Conservation (phyloP, 495 filamentous ascomycete genomes). For the Tetracladium marchalianum region DNA sequence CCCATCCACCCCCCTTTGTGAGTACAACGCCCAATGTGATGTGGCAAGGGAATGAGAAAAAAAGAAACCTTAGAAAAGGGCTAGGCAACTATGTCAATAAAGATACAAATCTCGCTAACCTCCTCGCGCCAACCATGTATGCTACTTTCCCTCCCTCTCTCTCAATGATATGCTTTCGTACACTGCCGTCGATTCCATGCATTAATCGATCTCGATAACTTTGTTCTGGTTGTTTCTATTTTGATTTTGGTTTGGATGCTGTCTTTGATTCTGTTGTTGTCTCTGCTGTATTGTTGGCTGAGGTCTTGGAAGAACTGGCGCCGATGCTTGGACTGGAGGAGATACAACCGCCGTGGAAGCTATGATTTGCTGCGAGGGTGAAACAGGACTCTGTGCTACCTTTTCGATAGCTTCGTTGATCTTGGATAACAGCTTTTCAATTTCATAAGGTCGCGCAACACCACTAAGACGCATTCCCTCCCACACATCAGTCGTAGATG, state of each 20-base stretch:
- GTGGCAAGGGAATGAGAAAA: too few species aligned
- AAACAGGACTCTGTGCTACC: not conserved
- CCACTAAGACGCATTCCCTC: conserved; percentile 17
- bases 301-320: not conserved
- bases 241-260: conserved; percentile 11
- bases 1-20: too few species aligned
- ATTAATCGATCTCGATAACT: too few species aligned
- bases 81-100: too few species aligned
- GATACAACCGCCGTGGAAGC: not conserved
- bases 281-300: not conserved
- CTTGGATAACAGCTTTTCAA: conserved; percentile 13
- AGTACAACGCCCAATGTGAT: too few species aligned
- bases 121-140: too few species aligned
- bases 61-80: too few species aligned
- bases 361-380: not conserved
- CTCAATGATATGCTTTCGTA: too few species aligned
- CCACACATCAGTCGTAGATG: conserved; percentile 7
- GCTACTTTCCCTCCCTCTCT: too few species aligned
- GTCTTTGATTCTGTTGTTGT: not conserved
- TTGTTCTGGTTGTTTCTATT: conserved; percentile 4
- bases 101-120: too few species aligned
- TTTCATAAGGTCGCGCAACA: conserved; percentile 7
- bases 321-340: not conserved
- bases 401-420: conserved; percentile 15
- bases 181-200: too few species aligned